Conservation (phyloP, 192 early-diverging fungal genomes). For the Backusella sp. region DNA sequence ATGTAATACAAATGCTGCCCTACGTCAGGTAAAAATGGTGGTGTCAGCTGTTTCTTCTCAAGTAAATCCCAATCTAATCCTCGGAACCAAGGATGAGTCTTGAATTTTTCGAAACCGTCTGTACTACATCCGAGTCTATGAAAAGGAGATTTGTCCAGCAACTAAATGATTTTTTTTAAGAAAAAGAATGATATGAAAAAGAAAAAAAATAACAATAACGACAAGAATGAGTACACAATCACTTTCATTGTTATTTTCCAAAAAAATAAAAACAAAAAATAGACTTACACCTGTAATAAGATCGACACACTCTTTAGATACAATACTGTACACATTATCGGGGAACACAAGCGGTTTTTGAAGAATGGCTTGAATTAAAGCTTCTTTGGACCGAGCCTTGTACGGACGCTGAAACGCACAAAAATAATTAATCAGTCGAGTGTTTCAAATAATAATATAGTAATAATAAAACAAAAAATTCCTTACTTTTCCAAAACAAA, state of each 20-base stretch:
- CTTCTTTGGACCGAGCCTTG: constrained; percentile 72
- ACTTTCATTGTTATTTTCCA: not conserved
- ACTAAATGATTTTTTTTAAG: not conserved
- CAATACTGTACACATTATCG: constrained; percentile 43
- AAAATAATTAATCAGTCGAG: constrained; percentile 2
- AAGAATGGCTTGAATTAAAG: constrained; percentile 69
- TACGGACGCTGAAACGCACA: constrained; percentile 68
- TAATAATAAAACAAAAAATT: not conserved
- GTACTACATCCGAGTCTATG: constrained; percentile 19
- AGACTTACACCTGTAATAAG: constrained; percentile 46
- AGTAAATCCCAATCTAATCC: constrained; percentile 25
- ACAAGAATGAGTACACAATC: not conserved
- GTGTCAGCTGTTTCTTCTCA: constrained; percentile 18
- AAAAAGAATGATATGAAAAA: not conserved
- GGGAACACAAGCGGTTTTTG: constrained; percentile 68
- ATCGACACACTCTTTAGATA: constrained; percentile 52
- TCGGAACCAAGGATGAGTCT: constrained; percentile 26
- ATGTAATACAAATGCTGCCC: not conserved
- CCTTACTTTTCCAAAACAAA: constrained; percentile 73
- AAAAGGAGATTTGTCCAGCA: constrained; percentile 20
- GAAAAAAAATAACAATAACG: not conserved
- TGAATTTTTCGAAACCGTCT: constrained; percentile 21
- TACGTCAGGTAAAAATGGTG: constrained; percentile 24
- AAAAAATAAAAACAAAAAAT: not conserved
- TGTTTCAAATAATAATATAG: constrained; percentile 12